These are phyloP conservation scores for Ceratobasidium sp. DNA, from an alignment of 1,284 basidiomycete species.

Conservation along the genomic window DNA sequence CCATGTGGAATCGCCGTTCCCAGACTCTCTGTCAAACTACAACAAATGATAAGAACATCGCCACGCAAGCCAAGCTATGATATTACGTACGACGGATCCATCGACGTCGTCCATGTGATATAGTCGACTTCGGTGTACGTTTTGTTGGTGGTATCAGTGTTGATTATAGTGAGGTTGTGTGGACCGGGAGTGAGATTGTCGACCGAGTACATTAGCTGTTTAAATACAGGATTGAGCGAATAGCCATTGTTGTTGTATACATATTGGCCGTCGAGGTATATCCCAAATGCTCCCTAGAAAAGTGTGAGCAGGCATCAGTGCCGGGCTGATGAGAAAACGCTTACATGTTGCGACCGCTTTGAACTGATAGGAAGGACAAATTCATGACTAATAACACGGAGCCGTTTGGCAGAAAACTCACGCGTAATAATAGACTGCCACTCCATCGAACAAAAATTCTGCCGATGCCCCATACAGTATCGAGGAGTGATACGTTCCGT, in stretches of 20 bases:
- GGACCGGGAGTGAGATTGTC: not conserved
- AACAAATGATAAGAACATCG: not conserved
- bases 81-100: constrained; percentile 20
- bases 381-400: not conserved
- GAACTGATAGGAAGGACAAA: not conserved
- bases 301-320: not conserved
- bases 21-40: constrained; percentile 20
- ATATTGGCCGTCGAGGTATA: constrained; percentile 24
- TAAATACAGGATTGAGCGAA: constrained; percentile 7
- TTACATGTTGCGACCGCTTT: constrained; percentile 35
- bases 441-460: constrained; percentile 25
- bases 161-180: constrained; percentile 34
- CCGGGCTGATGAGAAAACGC: not conserved
- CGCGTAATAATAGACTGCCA: constrained; percentile 32
- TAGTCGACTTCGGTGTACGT: constrained; percentile 37
- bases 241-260: constrained; percentile 14
- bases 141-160: constrained; percentile 11
- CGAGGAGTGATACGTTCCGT: constrained; percentile 28
- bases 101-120: constrained; percentile 31
- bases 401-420: constrained; percentile 7
- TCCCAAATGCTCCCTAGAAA: constrained; percentile 16
- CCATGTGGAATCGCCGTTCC: constrained; percentile 19
- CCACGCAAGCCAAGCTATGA: not conserved
- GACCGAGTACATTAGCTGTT: constrained; percentile 15
- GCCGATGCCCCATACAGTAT: not conserved